Evolutionary conservation across 148 eudicot species (phyloP), one percentile per base, ranked within the genome.

Genomic region (Euryodendron excelsum): DNA sequence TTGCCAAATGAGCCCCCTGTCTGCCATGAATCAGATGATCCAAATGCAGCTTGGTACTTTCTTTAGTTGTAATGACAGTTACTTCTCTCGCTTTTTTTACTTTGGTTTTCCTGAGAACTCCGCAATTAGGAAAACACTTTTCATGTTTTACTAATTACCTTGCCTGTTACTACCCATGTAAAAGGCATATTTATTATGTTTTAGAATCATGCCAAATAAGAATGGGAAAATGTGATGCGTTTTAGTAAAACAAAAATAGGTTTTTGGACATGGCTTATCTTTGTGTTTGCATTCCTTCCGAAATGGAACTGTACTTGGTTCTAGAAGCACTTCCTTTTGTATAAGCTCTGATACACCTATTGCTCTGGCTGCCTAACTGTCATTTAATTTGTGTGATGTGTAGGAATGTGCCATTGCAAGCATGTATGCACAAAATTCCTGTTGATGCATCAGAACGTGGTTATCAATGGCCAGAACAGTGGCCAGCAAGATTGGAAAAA

Each of bases 351-450:
- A 58, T 23, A 41, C 37, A 20, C 58, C 69, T 60, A 61, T 44
- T 44, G 20, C 34, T 69, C 20, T 69, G 18, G 37, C 8, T 28
- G 37, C 39, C 23, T 31, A 52, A 48, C 41, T 11, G 33, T 64
- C 17, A 18, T 77, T 14, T 50, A 36, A 77, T 31, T 66, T 47
- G 31, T 61, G 41, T 74, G 76, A 72, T 75, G 63, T 74, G 36
- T 76, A 88, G 93, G 93, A 88, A 84, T 75, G 85, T 90, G 73
- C 89, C 89, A 77, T 67, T 90, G 76, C 87, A 90, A 79, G 78
- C 89, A 61, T 90, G 93, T 83, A 86, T 90, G 89, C 93, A 90
- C 77, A 87, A 80, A 73, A 37, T 88, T 6, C 93, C 91, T 28
- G 86, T 77, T 55, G 80, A 30, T 79, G 81, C 78, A 65, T 28